A percentile compares a stretch with the other conserved stretches of the same genome.
Evolutionary conservation across 331 rosid genomes (phyloP).

Genomic region (Stylosanthes scabra): DNA sequence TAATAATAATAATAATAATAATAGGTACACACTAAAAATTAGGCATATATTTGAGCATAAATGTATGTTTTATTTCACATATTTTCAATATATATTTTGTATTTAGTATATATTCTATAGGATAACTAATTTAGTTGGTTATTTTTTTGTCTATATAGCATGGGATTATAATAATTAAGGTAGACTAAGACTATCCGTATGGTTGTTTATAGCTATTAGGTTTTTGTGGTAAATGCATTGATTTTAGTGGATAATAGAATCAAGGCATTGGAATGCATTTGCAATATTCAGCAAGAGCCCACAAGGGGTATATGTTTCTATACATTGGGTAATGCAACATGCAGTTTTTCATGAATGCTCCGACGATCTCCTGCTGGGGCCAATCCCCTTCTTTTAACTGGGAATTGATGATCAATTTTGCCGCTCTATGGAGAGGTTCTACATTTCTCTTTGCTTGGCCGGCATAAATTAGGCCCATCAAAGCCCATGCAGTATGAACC

Average conservation of each 20-base stretch:
- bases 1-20: too few relatives aligned
- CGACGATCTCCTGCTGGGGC: slow-evolving; percentile 69
- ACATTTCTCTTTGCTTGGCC: slow-evolving; percentile 73
- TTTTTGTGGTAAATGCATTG: neutral
- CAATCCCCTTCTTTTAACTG: slow-evolving; percentile 59
- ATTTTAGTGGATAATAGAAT: slow-evolving; percentile 1
- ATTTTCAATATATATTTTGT: too few relatives aligned
- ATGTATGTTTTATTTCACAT: too few relatives aligned
- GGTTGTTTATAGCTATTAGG: too few relatives aligned
- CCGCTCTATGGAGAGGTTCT: slow-evolving; percentile 76
- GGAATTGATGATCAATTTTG: slow-evolving; percentile 61
- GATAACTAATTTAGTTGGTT: too few relatives aligned
- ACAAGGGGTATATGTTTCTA: slow-evolving; percentile 61
- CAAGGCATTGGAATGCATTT: slow-evolving; percentile 45
- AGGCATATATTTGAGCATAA: too few relatives aligned
- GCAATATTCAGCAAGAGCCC: slow-evolving; percentile 76
- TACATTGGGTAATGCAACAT: slow-evolving; percentile 57
- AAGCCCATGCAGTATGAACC: slow-evolving; percentile 85
- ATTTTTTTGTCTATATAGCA: too few relatives aligned
- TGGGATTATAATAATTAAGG: neutral
- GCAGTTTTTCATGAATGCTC: slow-evolving; percentile 61
- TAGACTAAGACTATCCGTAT: neutral
- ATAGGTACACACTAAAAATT: too few relatives aligned
- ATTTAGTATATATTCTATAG: too few relatives aligned
- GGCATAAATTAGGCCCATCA: slow-evolving; percentile 79